Conservation (phyloP, 1,139 yeast species). For the Lodderomyces theae region DNA sequence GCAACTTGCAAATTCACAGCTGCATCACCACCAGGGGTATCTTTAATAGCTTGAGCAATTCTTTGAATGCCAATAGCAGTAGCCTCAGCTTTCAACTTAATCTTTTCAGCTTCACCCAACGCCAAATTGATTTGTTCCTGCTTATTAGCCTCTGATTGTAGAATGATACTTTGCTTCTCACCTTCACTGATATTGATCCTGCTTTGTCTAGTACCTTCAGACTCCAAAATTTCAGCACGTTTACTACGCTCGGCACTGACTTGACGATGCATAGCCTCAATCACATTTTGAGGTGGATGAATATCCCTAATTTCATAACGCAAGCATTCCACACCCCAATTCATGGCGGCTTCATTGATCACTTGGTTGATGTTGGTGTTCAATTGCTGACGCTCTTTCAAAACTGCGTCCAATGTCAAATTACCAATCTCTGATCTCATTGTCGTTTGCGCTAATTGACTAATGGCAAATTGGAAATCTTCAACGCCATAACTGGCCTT, state of each 20-base stretch:
- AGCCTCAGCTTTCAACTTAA: slow-evolving; percentile 67
- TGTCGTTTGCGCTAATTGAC: slow-evolving; percentile 86
- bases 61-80: slow-evolving; percentile 67
- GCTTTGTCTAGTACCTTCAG: slow-evolving; percentile 79
- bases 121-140: slow-evolving; percentile 64
- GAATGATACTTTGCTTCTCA: slow-evolving; percentile 63
- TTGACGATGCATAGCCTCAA: slow-evolving; percentile 89
- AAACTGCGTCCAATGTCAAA: slow-evolving; percentile 71
- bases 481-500: slow-evolving; percentile 89
- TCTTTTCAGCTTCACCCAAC: slow-evolving; percentile 68
- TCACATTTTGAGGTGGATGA: slow-evolving; percentile 83
- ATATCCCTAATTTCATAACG: slow-evolving; percentile 87
- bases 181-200: slow-evolving; percentile 84
- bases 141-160: slow-evolving; percentile 69
- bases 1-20: slow-evolving; percentile 82
- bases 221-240: slow-evolving; percentile 81
- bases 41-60: slow-evolving; percentile 64
- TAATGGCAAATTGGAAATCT: slow-evolving; percentile 80
- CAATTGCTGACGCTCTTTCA: slow-evolving; percentile 70
- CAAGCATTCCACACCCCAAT: slow-evolving; percentile 83
- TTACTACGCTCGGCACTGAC: slow-evolving; percentile 84
- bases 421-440: slow-evolving; percentile 90
- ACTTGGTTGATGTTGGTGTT: slow-evolving; percentile 74
- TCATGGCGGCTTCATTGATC: slow-evolving; percentile 76
- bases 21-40: slow-evolving; percentile 68